Percentiles rank a stretch among this genome's conserved stretches.
These are phyloP conservation scores for Suillus subaureus DNA, from an alignment of 768 basidiomycete genomes.

Conservation along the genomic window DNA sequence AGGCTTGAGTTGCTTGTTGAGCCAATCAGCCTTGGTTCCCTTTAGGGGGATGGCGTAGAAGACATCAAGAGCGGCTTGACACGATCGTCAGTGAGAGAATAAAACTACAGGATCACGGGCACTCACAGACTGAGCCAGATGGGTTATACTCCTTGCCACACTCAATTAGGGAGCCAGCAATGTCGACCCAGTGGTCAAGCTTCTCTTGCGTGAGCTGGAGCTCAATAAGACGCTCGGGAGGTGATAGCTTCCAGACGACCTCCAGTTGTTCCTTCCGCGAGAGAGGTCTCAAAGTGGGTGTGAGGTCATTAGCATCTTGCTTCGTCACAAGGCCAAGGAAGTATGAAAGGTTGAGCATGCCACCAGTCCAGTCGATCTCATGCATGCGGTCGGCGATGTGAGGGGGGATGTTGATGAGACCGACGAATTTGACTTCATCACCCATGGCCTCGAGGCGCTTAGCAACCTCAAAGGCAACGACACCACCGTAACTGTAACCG, in stretches of 20 bases:
- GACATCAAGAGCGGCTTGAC: slow-evolving; percentile 12
- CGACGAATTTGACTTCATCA: slow-evolving; percentile 40
- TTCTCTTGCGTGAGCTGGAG: slow-evolving; percentile 25
- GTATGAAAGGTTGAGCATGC: slow-evolving; percentile 41
- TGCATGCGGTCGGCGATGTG: slow-evolving; percentile 43
- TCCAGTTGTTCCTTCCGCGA: slow-evolving; percentile 24
- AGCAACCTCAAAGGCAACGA: slow-evolving; percentile 45
- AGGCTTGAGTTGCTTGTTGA: slow-evolving; percentile 20
- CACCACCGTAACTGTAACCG: slow-evolving; percentile 50
- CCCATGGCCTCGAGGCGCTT: slow-evolving; percentile 39
- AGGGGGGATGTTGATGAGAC: slow-evolving; percentile 46
- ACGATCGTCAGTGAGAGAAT: background rate
- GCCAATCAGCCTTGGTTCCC: slow-evolving; percentile 18
- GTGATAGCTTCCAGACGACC: slow-evolving; percentile 20
- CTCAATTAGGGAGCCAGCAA: slow-evolving; percentile 24
- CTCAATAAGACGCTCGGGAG: slow-evolving; percentile 23
- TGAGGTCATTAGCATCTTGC: slow-evolving; percentile 20
- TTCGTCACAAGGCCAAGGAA: slow-evolving; percentile 38
- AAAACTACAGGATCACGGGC: background rate
- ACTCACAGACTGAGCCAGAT: slow-evolving; percentile 23
- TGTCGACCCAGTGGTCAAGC: slow-evolving; percentile 26
- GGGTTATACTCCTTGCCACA: slow-evolving; percentile 23
- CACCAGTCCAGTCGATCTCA: slow-evolving; percentile 42
- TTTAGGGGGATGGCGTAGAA: slow-evolving; percentile 16
- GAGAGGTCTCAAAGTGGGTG: slow-evolving; percentile 16